These are phyloP conservation scores for Metschnikowia drakensbergensis DNA, from an alignment of 805 yeast species.

Conservation along the genomic window DNA sequence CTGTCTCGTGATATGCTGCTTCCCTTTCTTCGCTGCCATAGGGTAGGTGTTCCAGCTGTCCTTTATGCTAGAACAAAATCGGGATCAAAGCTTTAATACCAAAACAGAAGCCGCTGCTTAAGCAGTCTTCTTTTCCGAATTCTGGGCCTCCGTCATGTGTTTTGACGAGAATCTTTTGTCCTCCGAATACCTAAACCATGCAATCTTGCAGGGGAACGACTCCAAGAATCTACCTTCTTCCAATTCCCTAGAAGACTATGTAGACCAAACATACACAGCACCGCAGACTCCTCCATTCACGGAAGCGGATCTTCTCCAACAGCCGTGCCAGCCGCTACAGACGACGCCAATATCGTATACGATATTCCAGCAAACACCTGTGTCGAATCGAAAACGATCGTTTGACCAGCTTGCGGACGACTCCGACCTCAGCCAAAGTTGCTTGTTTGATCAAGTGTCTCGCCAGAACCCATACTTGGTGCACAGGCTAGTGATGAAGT, in stretches of 20 bases:
- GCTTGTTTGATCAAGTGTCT: constrained; percentile 12
- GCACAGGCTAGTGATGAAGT: constrained; percentile 12
- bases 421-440: constrained; percentile 4
- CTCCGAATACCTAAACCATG: constrained; percentile 2
- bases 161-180: constrained; percentile 4
- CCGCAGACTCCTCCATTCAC: constrained; percentile 4
- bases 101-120: neutral
- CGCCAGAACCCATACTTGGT: constrained; percentile 14
- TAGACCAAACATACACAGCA: constrained; percentile 1
- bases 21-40: neutral
- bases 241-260: neutral
- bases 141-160: constrained; percentile 4
- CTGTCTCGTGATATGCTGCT: constrained; percentile 3
- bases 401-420: neutral
- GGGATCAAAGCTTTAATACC: constrained; percentile 3
- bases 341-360: constrained; percentile 1
- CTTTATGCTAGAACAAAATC: constrained; percentile 4
- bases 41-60: neutral
- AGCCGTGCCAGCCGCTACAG: constrained; percentile 1
- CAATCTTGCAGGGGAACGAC: neutral
- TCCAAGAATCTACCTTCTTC: constrained; percentile 3
- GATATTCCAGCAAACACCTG: constrained; percentile 3
- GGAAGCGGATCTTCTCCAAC: constrained; percentile 1
- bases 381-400: constrained; percentile 1
- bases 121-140: neutral